These are phyloP conservation scores for Candida labiduridarum DNA, from an alignment of 1,139 yeast genomes.

Conservation along the genomic window DNA sequence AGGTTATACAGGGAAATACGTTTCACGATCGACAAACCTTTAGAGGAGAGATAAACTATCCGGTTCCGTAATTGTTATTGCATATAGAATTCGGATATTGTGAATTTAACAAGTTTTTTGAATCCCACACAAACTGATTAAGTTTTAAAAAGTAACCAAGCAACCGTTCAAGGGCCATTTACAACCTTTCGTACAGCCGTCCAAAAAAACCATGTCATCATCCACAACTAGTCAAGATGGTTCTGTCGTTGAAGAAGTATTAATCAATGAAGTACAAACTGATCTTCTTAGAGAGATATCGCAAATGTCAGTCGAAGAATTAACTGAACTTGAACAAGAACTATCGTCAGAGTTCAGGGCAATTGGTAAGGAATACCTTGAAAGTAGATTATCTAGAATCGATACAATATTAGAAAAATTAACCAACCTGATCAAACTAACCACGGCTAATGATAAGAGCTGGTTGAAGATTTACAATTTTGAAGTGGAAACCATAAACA, in stretches of 20 bases:
- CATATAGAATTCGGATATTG: too few relatives aligned
- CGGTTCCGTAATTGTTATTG: too few relatives aligned
- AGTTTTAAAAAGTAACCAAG: not conserved
- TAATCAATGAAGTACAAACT: not conserved
- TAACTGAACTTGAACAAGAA: constrained; percentile 29
- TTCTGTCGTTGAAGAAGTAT: not conserved
- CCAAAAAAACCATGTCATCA: not conserved
- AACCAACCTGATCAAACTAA: constrained; percentile 28
- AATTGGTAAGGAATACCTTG: constrained; percentile 32
- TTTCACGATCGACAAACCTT: not conserved
- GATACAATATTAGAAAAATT: constrained; percentile 31
- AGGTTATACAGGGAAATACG: not conserved
- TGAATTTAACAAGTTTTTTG: too few relatives aligned
- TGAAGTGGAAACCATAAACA: constrained; percentile 38
- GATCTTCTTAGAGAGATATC: constrained; percentile 15
- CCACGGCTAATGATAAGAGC: constrained; percentile 32
- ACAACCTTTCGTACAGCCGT: not conserved
- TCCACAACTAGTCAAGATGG: not conserved
- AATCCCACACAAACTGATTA: not conserved
- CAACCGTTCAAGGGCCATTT: not conserved
- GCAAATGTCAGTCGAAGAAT: constrained; percentile 29
- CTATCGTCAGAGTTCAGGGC: constrained; percentile 34
- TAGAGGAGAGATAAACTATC: not conserved
- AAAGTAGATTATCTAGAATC: constrained; percentile 35
- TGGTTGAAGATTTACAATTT: constrained; percentile 38